Evolutionary conservation across 1,284 basidiomycete species (phyloP).

Genomic region (Ustilago shanxiensis): DNA sequence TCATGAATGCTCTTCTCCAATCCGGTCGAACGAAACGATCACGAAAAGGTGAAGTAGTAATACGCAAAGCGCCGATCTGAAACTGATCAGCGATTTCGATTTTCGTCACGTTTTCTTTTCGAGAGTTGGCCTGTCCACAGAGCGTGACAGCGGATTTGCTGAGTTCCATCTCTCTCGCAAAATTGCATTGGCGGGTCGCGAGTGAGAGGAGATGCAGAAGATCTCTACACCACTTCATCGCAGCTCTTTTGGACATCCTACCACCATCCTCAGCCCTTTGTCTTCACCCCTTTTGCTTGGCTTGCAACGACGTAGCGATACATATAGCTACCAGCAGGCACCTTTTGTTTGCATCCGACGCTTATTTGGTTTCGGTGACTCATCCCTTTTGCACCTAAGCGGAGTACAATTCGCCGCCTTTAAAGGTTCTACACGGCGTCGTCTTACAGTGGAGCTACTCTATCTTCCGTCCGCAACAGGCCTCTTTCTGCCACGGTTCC

Average conservation of each 20-base stretch:
- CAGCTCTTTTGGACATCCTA: neutral
- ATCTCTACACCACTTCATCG: neutral
- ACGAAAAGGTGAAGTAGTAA: neutral
- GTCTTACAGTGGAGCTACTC: no score
- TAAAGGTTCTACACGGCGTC: no score
- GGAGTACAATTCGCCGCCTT: no score
- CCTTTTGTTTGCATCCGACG: neutral
- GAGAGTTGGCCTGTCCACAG: slow-evolving; percentile 20
- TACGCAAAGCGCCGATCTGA: neutral
- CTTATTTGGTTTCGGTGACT: neutral
- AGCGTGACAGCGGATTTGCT: neutral
- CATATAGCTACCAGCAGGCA: slow-evolving; percentile 8
- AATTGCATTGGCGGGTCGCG: neutral
- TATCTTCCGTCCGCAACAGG: no score
- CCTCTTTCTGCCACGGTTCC: no score
- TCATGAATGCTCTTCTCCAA: no score
- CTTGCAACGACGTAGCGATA: slow-evolving; percentile 9
- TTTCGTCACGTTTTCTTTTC: neutral
- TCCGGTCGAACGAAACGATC: no score
- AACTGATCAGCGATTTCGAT: neutral
- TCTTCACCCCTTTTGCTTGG: neutral
- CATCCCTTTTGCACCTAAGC: no score
- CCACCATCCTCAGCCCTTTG: neutral
- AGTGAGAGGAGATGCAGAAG: slow-evolving; percentile 7
- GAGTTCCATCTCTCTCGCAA: neutral